phyloP scores from a whole-genome alignment of 2,329 filamentous ascomycete genomes.

The Verticillium nonalfalfae region DNA sequence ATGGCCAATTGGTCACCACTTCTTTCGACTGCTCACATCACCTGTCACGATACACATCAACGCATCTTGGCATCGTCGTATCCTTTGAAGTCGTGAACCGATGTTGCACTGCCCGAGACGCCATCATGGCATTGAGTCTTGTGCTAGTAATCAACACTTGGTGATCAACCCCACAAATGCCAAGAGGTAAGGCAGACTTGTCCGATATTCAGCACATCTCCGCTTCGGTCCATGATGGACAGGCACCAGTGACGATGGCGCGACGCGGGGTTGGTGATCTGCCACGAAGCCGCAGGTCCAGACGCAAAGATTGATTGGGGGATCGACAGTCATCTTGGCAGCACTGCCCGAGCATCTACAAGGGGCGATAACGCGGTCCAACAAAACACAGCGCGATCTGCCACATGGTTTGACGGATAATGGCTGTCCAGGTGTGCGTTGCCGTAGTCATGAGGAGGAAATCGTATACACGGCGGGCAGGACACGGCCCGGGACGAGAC shows the following conservation, averaged over 20 bases:
- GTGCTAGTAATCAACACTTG: not conserved
- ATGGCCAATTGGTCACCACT: not conserved
- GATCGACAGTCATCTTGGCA: not conserved
- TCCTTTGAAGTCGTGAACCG: not conserved
- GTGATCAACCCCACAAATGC: not conserved
- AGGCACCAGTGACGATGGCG: not conserved
- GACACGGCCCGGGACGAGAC: not conserved
- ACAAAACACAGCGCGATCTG: not conserved
- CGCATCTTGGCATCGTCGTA: not conserved
- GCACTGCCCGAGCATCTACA: not conserved
- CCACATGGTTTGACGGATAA: not conserved
- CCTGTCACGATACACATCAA: not conserved
- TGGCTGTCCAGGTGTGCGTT: not conserved
- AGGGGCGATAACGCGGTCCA: not conserved
- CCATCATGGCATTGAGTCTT: not conserved
- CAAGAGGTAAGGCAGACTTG: slow-evolving; percentile 2
- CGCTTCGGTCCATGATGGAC: not conserved
- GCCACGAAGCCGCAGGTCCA: not conserved
- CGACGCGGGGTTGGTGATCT: not conserved
- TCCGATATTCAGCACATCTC: not conserved
- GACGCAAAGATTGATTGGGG: not conserved
- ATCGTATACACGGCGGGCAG: not conserved
- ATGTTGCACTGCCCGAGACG: not conserved
- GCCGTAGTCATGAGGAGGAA: not conserved
- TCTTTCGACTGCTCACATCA: not conserved